Evolutionary conservation across 495 filamentous ascomycete genomes (phyloP), one percentile per base, ranked within the genome.

Genomic region (Penicillium lagena): DNA sequence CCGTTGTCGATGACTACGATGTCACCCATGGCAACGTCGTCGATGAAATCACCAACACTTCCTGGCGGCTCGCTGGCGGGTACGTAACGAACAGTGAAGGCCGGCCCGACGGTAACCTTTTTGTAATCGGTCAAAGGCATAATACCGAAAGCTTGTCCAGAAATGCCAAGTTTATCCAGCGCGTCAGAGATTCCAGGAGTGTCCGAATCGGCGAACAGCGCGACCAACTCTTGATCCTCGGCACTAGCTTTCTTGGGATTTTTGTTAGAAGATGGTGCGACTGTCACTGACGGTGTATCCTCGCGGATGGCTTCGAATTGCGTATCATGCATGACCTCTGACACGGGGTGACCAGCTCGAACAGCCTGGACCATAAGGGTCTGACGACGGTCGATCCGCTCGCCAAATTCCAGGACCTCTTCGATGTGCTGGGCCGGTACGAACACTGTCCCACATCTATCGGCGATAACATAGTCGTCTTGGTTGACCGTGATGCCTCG

Each of bases 401-500:
- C 54, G 2, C 42, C 46, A 15, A 50, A 17, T 1, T 41, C 39
- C 35, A 56, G 3, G 17, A 52, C 49, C 40, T 52, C 43, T 27
- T 56, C 49, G 22, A 56, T 50, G 15, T 40, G 49, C 5, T 29
- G 9, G 1, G 54, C 49, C 6, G 54, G 49, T 2, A 52, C 33
- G 33, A 56, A 52, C 1, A 56, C 54, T 1, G 46, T 52, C 31
- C 54, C 49, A 13, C 49, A 56, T 13, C 40, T 9, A 42, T 56
- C 54, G 7, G 54, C 54, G 15, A 56, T 47, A 10, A 56, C 54
- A 47, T 52, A 56, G 22, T 56, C 54, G 13, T 52, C 49, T 39
- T 56, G 46, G 29, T 50, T 31, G 28, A 56, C 49, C 2, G 42
- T 52, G 27, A 52, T 42, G 7, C 49, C 54, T 27, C 37, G 49